Conservation (phyloP, 148 eudicot species). For the Silene conica region DNA sequence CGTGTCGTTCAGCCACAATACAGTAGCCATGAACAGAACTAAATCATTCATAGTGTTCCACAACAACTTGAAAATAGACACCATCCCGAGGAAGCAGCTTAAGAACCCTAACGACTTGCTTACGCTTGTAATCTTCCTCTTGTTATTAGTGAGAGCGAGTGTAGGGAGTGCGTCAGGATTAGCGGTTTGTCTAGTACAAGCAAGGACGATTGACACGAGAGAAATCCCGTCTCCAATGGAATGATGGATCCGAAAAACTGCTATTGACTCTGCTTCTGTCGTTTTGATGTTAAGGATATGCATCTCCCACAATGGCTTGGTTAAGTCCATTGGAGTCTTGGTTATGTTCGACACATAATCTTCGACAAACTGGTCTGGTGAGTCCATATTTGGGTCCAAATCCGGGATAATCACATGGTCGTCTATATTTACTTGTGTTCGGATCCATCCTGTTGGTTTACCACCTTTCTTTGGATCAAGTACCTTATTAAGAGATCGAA, state of each 20-base stretch:
- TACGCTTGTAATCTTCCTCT: conserved; percentile 7
- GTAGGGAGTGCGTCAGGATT: conserved; percentile 47
- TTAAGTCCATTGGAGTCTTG: conserved; percentile 33
- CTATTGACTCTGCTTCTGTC: conserved; percentile 34
- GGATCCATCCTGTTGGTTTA: conserved; percentile 39
- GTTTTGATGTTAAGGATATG: conserved; percentile 58
- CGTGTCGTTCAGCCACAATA: conserved; percentile 43
- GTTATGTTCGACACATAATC: conserved; percentile 45
- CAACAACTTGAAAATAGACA: conserved; percentile 24
- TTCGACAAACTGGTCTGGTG: conserved; percentile 49
- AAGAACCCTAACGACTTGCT: conserved; percentile 6
- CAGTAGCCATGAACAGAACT: conserved; percentile 28
- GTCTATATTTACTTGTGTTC: conserved; percentile 33
- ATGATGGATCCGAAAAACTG: conserved; percentile 45
- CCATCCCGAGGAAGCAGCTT: conserved; percentile 13
- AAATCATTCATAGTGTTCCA: conserved; percentile 39
- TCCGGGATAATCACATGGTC: conserved; percentile 44
- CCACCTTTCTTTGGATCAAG: conserved; percentile 24
- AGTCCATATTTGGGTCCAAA: conserved; percentile 36
- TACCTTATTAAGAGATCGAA: conserved; percentile 22
- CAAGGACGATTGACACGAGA: conserved; percentile 51
- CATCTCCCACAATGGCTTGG: conserved; percentile 71
- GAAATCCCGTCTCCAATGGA: conserved; percentile 74
- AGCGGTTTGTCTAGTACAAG: conserved; percentile 46
- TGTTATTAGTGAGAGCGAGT: conserved; percentile 24